Evolutionary conservation across 352 stramenopile genomes (phyloP).

Genomic region (Globisporangium heterothallicum): DNA sequence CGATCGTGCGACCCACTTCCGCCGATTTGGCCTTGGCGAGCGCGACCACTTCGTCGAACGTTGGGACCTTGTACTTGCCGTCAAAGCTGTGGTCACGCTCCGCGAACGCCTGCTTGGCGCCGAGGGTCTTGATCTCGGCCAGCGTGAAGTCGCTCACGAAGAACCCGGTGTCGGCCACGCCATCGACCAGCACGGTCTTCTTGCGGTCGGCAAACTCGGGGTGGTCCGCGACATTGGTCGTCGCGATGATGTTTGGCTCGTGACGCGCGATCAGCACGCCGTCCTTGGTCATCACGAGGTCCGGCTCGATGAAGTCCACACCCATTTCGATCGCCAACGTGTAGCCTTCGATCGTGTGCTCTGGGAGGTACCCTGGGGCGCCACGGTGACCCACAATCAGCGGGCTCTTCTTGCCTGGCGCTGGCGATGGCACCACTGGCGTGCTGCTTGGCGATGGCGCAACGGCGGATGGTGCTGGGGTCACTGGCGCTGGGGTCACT

Average conservation of each 20-base stretch:
- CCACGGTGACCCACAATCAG: conserved; percentile 82
- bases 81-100: conserved; percentile 81
- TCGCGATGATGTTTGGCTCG: conserved; percentile 85
- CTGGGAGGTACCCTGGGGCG: conserved; percentile 84
- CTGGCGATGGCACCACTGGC: not conserved
- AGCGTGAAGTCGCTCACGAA: conserved; percentile 91
- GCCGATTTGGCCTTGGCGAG: conserved; percentile 64
- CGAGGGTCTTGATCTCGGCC: conserved; percentile 85
- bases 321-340: conserved; percentile 84
- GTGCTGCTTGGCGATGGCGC: not conserved
- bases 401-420: conserved; percentile 30
- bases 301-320: conserved; percentile 90
- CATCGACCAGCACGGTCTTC: conserved; percentile 53
- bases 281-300: conserved; percentile 87
- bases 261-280: conserved; percentile 80
- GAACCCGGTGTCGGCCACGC: conserved; percentile 57
- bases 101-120: conserved; percentile 69
- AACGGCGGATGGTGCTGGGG: too few species aligned
- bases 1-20: conserved; percentile 53
- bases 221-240: conserved; percentile 80
- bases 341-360: conserved; percentile 89
- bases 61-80: conserved; percentile 83
- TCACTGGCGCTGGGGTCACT: not conserved
- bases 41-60: conserved; percentile 85
- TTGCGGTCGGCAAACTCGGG: conserved; percentile 67